Conservation (phyloP, 2,329 filamentous ascomycete genomes). For the Pseudogymnoascus sp. region DNA sequence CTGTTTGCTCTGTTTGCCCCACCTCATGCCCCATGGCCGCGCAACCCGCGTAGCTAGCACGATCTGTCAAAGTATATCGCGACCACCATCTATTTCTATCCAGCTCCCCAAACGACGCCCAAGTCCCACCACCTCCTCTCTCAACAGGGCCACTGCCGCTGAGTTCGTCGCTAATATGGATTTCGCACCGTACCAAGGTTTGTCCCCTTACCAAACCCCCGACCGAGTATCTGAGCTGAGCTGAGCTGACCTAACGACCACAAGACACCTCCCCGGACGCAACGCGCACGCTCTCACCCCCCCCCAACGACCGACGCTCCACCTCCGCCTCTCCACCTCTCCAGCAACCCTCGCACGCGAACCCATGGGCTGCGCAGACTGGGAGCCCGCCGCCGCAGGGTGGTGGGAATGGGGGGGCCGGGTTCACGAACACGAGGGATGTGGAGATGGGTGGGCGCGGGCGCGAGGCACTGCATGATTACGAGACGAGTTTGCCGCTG, state of each 20-base stretch:
- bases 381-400: conserved; percentile 14
- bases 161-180: conserved; percentile 51
- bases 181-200: conserved; percentile 83
- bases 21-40: background rate
- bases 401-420: conserved; percentile 14
- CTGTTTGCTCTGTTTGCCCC: conserved; percentile 6
- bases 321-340: conserved; percentile 50
- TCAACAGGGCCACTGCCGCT: background rate
- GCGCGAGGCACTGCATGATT: conserved; percentile 61
- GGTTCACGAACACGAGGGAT: conserved; percentile 11
- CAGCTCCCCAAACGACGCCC: background rate
- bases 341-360: conserved; percentile 40
- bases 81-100: background rate
- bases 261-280: conserved; percentile 74
- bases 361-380: conserved; percentile 19
- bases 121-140: background rate
- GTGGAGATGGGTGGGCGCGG: conserved; percentile 15
- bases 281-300: conserved; percentile 70
- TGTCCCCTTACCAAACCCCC: background rate
- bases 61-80: conserved; percentile 4
- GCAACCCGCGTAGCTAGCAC: conserved; percentile 5
- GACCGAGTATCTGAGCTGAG: background rate
- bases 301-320: conserved; percentile 31
- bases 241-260: background rate
- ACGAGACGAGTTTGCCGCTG: conserved; percentile 82